Conservation (phyloP, 1,139 yeast genomes). For the Geotrichum histeridarum region DNA sequence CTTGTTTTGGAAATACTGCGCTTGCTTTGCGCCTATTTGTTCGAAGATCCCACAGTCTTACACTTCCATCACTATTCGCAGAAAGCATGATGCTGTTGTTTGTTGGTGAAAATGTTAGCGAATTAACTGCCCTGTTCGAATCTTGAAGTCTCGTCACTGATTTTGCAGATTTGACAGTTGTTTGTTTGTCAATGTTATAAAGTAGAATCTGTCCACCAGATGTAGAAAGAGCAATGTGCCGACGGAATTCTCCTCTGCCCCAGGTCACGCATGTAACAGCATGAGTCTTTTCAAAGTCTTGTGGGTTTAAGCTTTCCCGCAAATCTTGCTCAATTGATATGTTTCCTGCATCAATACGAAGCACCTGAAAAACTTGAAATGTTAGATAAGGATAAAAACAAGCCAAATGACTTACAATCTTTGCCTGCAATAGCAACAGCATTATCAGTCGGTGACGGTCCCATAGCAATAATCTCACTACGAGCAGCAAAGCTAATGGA, state of each 20-base stretch:
- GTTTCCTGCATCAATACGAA: constrained; percentile 25
- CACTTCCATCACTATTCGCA: constrained; percentile 88
- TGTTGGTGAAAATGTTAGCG: constrained; percentile 62
- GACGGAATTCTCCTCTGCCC: constrained; percentile 32
- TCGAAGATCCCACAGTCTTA: constrained; percentile 84
- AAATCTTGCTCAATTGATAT: constrained; percentile 23
- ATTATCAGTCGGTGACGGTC: constrained; percentile 28
- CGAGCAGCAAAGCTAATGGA: constrained; percentile 21
- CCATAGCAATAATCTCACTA: constrained; percentile 33
- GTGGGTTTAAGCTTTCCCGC: constrained; percentile 24
- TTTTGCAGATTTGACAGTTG: constrained; percentile 26
- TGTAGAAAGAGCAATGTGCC: constrained; percentile 32
- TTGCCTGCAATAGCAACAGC: constrained; percentile 35
- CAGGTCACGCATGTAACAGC: constrained; percentile 38
- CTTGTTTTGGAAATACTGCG: constrained; percentile 45
- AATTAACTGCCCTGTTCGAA: constrained; percentile 76
- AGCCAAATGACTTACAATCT: constrained; percentile 24
- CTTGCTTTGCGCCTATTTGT: constrained; percentile 46
- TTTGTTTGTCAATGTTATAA: constrained; percentile 41
- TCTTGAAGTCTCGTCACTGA: constrained; percentile 48
- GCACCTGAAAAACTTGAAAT: constrained; percentile 29
- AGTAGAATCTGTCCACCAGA: constrained; percentile 41
- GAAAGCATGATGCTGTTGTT: constrained; percentile 60
- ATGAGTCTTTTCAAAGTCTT: constrained; percentile 32
- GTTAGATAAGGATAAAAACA: constrained; percentile 2